These are phyloP conservation scores for Myxozyma monticola DNA, from an alignment of 805 yeast genomes.

Conservation along the genomic window DNA sequence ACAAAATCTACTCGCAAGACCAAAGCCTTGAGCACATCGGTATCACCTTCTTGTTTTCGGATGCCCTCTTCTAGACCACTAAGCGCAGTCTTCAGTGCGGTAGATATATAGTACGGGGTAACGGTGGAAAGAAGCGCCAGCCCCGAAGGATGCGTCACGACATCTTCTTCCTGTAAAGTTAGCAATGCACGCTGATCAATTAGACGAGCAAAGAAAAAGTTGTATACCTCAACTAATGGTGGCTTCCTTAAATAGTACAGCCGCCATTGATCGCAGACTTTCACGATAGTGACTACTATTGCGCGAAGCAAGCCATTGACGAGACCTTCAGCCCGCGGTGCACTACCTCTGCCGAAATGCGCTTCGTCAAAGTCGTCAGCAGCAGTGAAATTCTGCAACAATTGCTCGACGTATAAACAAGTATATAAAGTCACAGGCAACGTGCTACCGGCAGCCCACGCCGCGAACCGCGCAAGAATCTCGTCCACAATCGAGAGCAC, in stretches of 20 bases:
- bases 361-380: background rate
- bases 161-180: conserved; percentile 25
- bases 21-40: background rate
- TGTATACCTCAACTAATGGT: too few relatives aligned
- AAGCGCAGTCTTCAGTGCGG: background rate
- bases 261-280: conserved; percentile 8
- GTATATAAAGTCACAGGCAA: conserved; percentile 76
- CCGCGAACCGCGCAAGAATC: conserved; percentile 54
- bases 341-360: conserved; percentile 27
- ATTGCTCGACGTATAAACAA: conserved; percentile 66
- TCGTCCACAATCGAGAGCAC: conserved; percentile 56
- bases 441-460: conserved; percentile 77
- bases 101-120: background rate
- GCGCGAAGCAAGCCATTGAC: conserved; percentile 12
- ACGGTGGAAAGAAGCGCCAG: conserved; percentile 20
- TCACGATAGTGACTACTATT: conserved; percentile 17
- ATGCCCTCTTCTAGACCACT: too few relatives aligned
- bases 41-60: too few relatives aligned
- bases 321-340: too few relatives aligned
- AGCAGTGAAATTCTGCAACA: conserved; percentile 43
- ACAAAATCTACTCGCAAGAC: background rate
- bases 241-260: too few relatives aligned
- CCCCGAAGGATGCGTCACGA: conserved; percentile 22
- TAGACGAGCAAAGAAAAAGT: too few relatives aligned
- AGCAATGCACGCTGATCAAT: too few relatives aligned